phyloP scores from a whole-genome alignment of 1,284 basidiomycete species.

The Tilletia walkeri region DNA sequence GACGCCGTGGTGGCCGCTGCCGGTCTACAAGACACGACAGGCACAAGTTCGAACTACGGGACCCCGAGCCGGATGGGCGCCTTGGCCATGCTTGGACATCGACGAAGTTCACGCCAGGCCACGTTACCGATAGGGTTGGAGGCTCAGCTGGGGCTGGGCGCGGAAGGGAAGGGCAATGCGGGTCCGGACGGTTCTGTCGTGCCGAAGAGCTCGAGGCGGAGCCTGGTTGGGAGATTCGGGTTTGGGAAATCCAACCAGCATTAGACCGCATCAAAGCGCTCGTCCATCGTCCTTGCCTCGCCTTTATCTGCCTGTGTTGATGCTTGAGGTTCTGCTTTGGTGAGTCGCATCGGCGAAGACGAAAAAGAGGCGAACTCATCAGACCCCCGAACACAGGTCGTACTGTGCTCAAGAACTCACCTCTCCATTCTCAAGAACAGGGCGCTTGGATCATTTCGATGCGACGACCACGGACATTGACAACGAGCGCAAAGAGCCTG shows the following conservation, averaged over 20 bases:
- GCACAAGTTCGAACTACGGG: background rate
- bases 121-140: background rate
- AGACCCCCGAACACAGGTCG: too few species aligned
- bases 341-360: too few species aligned
- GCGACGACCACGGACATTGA: too few species aligned
- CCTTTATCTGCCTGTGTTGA: too few species aligned
- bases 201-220: slow-evolving; percentile 3
- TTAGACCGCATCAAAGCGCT: background rate
- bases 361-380: too few species aligned
- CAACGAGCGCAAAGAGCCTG: too few species aligned
- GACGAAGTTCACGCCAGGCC: background rate
- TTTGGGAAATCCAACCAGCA: slow-evolving; percentile 15
- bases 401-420: too few species aligned
- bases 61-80: slow-evolving; percentile 11
- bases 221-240: slow-evolving; percentile 3
- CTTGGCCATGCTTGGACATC: background rate
- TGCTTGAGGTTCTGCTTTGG: too few species aligned
- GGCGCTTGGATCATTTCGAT: too few species aligned
- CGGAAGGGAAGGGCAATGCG: background rate
- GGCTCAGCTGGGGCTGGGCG: background rate
- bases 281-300: too few species aligned
- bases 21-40: background rate
- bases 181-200: background rate
- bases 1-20: background rate
- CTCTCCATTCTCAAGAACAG: too few species aligned